A percentile compares a stretch with the other conserved stretches of the same genome.
Conservation (phyloP, 140 eudicot species). For the Oenanthe javanica region DNA sequence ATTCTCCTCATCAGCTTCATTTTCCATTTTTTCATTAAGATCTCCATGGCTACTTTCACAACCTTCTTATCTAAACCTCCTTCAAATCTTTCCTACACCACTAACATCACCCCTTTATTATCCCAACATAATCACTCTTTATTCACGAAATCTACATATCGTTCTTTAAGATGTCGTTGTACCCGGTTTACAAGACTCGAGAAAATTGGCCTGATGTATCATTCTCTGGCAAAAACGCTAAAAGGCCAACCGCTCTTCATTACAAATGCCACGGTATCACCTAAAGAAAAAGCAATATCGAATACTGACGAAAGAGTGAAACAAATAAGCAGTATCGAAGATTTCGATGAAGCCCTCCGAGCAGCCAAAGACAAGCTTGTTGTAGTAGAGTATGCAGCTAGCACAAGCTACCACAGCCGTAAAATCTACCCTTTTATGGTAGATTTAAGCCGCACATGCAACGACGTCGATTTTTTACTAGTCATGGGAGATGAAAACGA, state of each 20-base stretch:
- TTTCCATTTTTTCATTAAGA: neutral
- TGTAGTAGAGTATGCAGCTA: constrained; percentile 75
- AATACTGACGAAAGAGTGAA: constrained; percentile 43
- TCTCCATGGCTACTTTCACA: constrained; percentile 59
- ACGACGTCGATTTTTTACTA: constrained; percentile 74
- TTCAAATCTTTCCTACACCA: constrained; percentile 23
- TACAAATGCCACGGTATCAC: constrained; percentile 26
- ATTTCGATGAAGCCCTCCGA: constrained; percentile 68
- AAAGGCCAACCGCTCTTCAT: neutral
- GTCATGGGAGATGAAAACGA: constrained; percentile 88
- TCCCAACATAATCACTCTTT: constrained; percentile 9
- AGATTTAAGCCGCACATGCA: constrained; percentile 65
- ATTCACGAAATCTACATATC: constrained; percentile 23
- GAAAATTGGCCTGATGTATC: neutral
- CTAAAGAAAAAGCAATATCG: neutral
- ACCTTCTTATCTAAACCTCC: constrained; percentile 50
- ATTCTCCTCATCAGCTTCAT: neutral
- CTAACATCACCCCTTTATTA: constrained; percentile 24
- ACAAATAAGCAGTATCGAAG: constrained; percentile 45
- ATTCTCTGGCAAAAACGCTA: neutral
- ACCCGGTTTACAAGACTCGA: no score
- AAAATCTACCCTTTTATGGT: constrained; percentile 86
- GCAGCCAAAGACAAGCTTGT: constrained; percentile 65
- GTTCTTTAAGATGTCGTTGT: no score
- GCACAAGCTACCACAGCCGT: constrained; percentile 37